Evolutionary conservation across 768 basidiomycete species (phyloP).

Genomic region (Collybiopsis luxurians): DNA sequence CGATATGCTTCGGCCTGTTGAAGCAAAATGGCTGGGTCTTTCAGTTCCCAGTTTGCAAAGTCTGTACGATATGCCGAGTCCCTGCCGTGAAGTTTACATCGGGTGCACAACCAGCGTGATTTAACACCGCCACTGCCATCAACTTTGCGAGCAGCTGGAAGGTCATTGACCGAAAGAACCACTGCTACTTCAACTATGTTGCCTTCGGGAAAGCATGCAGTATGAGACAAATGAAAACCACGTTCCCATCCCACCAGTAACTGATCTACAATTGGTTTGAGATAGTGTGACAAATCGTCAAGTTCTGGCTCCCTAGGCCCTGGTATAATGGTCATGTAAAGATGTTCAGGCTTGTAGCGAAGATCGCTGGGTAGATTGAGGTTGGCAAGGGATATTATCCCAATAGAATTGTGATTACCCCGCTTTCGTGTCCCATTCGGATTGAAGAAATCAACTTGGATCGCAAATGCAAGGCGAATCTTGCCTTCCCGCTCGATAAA

Average conservation of each 20-base stretch:
- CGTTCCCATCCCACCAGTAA: constrained; percentile 17
- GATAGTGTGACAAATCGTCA: constrained; percentile 8
- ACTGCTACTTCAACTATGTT: constrained; percentile 9
- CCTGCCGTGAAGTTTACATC: constrained; percentile 2
- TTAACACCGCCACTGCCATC: constrained; percentile 19
- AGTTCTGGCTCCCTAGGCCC: constrained; percentile 20
- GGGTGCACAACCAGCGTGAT: not conserved
- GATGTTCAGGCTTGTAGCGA: constrained; percentile 17
- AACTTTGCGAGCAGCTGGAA: constrained; percentile 23
- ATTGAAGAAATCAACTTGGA: constrained; percentile 26
- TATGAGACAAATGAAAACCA: constrained; percentile 15
- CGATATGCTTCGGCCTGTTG: constrained; percentile 14
- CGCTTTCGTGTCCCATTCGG: constrained; percentile 15
- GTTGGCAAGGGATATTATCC: constrained; percentile 20
- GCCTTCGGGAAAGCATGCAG: constrained; percentile 9
- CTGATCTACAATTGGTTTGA: constrained; percentile 14
- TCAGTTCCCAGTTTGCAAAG: constrained; percentile 14
- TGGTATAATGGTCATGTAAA: constrained; percentile 20
- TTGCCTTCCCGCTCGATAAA: not conserved
- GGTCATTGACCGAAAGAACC: constrained; percentile 21
- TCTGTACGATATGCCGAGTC: constrained; percentile 5
- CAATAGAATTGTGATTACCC: constrained; percentile 13
- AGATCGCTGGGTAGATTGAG: constrained; percentile 19
- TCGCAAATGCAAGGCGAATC: constrained; percentile 11
- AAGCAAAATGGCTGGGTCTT: constrained; percentile 6